Evolutionary conservation across 2,329 filamentous ascomycete genomes (phyloP).

Genomic region (Magnaporthiopsis poae): DNA sequence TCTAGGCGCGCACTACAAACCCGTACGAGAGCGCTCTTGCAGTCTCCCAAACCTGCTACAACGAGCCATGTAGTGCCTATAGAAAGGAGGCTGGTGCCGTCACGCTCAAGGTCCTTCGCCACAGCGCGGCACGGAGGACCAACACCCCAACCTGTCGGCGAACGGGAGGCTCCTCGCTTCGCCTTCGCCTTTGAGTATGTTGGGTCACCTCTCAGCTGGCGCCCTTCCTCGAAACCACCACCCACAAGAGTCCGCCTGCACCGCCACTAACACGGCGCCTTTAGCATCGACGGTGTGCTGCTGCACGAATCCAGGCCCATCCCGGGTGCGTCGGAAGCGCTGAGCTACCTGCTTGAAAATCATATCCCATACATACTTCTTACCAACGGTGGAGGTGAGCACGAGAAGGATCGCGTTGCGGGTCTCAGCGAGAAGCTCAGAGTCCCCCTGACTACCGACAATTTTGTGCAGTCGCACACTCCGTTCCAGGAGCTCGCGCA

Average conservation of each 20-base stretch:
- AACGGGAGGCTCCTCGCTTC: constrained; percentile 16
- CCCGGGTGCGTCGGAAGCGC: constrained; percentile 63
- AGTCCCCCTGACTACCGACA: constrained; percentile 53
- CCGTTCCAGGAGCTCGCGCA: constrained; percentile 66
- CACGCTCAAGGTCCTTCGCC: not conserved
- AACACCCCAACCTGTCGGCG: not conserved
- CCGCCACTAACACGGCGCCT: not conserved
- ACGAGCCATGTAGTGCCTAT: no score
- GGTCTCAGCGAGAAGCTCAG: constrained; percentile 59
- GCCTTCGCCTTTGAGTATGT: constrained; percentile 34
- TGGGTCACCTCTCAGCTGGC: not conserved
- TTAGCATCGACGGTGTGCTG: constrained; percentile 79
- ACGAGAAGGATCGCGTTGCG: constrained; percentile 61
- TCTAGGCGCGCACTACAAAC: not conserved
- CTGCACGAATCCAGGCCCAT: constrained; percentile 71
- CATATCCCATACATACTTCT: constrained; percentile 85
- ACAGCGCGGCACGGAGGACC: not conserved
- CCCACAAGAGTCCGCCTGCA: not conserved
- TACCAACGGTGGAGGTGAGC: constrained; percentile 87
- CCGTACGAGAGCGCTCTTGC: not conserved
- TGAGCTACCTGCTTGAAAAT: constrained; percentile 62
- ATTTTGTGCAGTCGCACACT: constrained; percentile 84
- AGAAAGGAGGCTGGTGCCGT: not conserved
- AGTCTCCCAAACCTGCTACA: not conserved
- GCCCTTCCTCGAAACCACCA: not conserved